These are phyloP conservation scores for Diplodia corticola DNA, from an alignment of 2,329 filamentous ascomycete species.

Conservation along the genomic window DNA sequence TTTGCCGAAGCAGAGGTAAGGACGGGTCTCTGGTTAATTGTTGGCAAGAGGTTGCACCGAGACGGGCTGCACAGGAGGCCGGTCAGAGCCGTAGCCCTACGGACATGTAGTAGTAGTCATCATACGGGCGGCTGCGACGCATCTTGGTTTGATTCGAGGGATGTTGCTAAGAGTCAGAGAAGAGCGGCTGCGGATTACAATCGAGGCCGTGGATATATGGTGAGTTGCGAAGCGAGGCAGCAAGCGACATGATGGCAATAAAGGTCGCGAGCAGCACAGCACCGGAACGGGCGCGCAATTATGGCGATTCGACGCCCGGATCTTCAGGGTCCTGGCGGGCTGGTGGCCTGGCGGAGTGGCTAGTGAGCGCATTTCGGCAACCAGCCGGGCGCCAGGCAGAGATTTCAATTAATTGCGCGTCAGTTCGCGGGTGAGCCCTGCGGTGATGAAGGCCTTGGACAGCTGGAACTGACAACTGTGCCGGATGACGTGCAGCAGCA, in stretches of 20 bases:
- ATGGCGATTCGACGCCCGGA: constrained; percentile 13
- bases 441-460: constrained; percentile 12
- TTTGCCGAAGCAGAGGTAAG: not conserved
- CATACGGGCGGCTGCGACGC: constrained; percentile 3
- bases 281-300: not conserved
- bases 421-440: constrained; percentile 9
- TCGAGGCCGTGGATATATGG: not conserved
- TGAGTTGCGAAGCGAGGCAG: not conserved
- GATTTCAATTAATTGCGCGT: constrained; percentile 12
- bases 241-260: constrained; percentile 15
- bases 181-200: not conserved
- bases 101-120: constrained; percentile 4
- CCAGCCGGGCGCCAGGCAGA: constrained; percentile 8
- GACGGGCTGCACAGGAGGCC: not conserved
- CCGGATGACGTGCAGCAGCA: constrained; percentile 16
- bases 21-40: constrained; percentile 12
- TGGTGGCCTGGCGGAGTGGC: not conserved
- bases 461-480: not conserved
- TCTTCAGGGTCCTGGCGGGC: constrained; percentile 18
- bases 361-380: constrained; percentile 16
- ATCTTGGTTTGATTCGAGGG: constrained; percentile 9
- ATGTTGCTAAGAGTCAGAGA: constrained; percentile 9
- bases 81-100: not conserved
- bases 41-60: constrained; percentile 3
- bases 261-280: not conserved